Evolutionary conservation across 2,329 filamentous ascomycete genomes (phyloP).

Genomic region (Ophiostoma tasmaniense): DNA sequence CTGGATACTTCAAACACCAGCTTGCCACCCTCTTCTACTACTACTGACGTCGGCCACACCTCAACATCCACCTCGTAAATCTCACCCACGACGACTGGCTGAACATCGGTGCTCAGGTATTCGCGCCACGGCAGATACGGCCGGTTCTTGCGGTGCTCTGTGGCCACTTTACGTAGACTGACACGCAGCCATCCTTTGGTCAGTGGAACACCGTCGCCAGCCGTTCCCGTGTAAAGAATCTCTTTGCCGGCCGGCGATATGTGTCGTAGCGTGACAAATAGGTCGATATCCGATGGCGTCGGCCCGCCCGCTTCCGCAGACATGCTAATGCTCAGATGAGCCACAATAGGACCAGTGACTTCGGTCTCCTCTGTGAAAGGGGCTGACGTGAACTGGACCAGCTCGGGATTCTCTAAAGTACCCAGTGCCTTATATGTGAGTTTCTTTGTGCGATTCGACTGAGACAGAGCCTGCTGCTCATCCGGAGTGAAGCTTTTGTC

Average conservation of each 20-base stretch:
- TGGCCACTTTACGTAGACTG: conserved; percentile 46
- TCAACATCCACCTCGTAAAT: conserved; percentile 54
- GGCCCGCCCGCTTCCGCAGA: conserved; percentile 6
- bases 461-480: conserved; percentile 12
- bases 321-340: conserved; percentile 48
- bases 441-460: conserved; percentile 21
- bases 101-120: conserved; percentile 49
- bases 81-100: conserved; percentile 44
- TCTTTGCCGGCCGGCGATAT: conserved; percentile 46
- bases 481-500: conserved; percentile 30
- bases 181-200: conserved; percentile 30
- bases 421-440: neutral
- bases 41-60: conserved; percentile 56
- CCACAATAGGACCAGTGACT: conserved; percentile 59
- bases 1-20: conserved; percentile 48
- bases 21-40: conserved; percentile 40
- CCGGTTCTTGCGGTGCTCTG: conserved; percentile 42
- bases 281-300: conserved; percentile 46
- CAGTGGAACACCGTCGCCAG: conserved; percentile 54
- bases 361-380: conserved; percentile 57
- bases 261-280: conserved; percentile 56
- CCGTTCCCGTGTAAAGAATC: conserved; percentile 56
- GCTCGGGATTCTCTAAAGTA: conserved; percentile 34
- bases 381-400: conserved; percentile 48
- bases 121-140: conserved; percentile 49